Evolutionary conservation across 176 grass and related monocot genomes (phyloP).

Genomic region (Urochloa ruziziensis): DNA sequence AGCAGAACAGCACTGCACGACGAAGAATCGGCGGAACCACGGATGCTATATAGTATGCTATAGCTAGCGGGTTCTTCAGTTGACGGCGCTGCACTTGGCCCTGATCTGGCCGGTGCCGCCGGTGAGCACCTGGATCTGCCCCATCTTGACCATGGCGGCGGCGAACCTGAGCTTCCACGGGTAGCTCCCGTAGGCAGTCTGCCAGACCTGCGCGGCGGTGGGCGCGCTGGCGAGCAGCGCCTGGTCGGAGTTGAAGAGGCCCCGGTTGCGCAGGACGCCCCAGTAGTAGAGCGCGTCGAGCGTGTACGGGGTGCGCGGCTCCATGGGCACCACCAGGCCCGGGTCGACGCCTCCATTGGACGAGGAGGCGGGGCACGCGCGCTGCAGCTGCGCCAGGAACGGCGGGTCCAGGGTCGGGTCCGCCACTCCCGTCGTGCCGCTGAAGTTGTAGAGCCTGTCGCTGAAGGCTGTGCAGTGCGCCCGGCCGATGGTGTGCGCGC

Average conservation of each 20-base stretch:
- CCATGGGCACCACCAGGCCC: neutral
- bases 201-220: neutral
- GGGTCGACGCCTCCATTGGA: neutral
- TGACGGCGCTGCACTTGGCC: neutral
- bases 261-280: neutral
- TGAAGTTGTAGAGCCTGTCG: neutral
- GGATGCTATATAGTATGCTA: no score
- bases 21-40: neutral
- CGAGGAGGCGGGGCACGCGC: neutral
- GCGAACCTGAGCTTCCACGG: neutral
- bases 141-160: conserved; percentile 19
- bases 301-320: neutral
- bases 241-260: conserved; percentile 1
- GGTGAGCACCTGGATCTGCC: conserved; percentile 5
- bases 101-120: neutral
- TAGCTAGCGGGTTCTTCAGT: neutral
- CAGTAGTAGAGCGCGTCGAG: conserved; percentile 9
- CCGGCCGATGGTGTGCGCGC: conserved; percentile 6
- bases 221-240: neutral
- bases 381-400: conserved; percentile 5
- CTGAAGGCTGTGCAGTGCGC: neutral
- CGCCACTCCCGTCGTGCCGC: neutral
- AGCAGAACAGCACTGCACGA: neutral
- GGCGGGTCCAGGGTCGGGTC: neutral
- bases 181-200: neutral